phyloP scores from a whole-genome alignment of 768 basidiomycete species.

The Wakefieldia striispora region DNA sequence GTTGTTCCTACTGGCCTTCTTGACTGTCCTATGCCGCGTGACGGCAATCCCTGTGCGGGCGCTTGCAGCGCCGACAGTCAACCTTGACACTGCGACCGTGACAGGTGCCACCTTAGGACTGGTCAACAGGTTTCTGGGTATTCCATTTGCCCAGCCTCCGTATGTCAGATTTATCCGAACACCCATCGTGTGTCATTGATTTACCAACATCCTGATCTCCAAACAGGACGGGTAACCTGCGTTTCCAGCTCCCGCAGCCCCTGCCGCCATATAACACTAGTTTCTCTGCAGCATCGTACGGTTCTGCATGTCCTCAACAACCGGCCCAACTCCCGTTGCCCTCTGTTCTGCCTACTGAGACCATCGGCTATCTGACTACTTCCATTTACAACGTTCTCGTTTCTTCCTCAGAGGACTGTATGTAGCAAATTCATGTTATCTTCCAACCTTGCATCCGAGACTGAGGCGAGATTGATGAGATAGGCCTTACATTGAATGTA shows the following conservation, averaged over 20 bases:
- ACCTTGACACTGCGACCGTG: no score
- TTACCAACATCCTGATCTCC: no score
- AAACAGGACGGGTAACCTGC: slow-evolving; percentile 3
- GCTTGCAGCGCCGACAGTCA: no score
- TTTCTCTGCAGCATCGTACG: no score
- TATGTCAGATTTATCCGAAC: neutral
- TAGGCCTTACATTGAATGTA: slow-evolving; percentile 54
- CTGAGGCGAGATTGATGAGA: neutral
- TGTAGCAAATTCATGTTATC: slow-evolving; percentile 10
- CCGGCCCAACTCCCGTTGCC: slow-evolving; percentile 2
- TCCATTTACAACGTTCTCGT: slow-evolving; percentile 29
- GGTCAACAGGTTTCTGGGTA: no score
- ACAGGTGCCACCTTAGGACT: no score
- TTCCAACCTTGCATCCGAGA: neutral
- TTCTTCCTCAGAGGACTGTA: slow-evolving; percentile 47
- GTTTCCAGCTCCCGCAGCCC: slow-evolving; percentile 11
- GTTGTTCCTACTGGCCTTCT: no score
- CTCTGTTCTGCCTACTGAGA: slow-evolving; percentile 16
- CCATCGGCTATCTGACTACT: slow-evolving; percentile 22
- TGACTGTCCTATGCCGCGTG: no score
- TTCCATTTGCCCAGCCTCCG: no score
- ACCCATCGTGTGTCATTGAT: no score
- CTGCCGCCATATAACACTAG: no score
- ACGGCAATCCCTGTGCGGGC: no score
- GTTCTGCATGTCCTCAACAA: neutral